Evolutionary conservation across 129 eudicot species (phyloP), one percentile per base, ranked within the genome.

Genomic region (Arctium lappa): DNA sequence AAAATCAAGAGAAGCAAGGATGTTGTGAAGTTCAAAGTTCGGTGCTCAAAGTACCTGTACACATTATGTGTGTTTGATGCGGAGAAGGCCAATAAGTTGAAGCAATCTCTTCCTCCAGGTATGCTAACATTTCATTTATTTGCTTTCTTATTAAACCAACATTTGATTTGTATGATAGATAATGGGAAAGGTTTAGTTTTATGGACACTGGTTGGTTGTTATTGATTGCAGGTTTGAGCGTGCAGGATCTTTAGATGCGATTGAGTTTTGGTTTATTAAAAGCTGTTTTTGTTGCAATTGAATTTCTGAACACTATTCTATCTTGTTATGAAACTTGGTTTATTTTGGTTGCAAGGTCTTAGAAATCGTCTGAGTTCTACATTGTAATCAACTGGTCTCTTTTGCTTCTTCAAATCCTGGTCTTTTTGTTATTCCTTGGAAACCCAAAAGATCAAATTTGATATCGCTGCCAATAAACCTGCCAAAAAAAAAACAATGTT

Each of bases 51-150:
- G 76, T 72, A 72, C 76, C 76, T 72, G 27, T 72, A 72, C 76
- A 72, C 76, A 1, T 15, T 72, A 37, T 72, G 76, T 13, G 76
- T 72, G 22, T 72, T 37, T 33, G 76, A 72, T 31, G 22, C 46
- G 22, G 84, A 80, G 72, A 80, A 80, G 78, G 84, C 84, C 33
- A 75, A 80, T 27, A 80, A 80, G 32, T 80, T 80, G 84, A 80
- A 80, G 84, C 84, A 80, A 48, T 80, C 84, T 42, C 84, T 80
- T 48, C 84, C 84, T 40, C 84, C 84, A 72, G 84, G 84, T 71
- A 31, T 65, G 5, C 12, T 8, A 9, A 44, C 12, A 9, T 44
- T 44, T 44, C 71, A 18, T 65, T 79, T 69, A n/a, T 8, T 69
- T 12, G 10, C 10, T 16, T 16, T 0, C 1, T 60, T n/a, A 60